Conservation (phyloP, 2,329 filamentous ascomycete genomes). For the Dactylellina leptospora region DNA sequence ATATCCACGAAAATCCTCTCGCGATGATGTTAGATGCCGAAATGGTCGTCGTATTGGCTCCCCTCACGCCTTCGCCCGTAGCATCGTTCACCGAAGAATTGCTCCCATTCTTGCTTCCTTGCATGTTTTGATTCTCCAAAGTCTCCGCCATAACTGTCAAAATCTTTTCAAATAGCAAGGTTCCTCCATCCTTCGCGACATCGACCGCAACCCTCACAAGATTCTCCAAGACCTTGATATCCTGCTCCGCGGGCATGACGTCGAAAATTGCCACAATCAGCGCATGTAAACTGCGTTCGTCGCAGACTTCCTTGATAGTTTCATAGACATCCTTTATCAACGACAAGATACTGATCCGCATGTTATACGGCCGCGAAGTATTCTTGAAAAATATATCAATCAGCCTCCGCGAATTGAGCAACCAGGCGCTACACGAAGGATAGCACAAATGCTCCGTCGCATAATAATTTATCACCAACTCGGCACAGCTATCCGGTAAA, state of each 20-base stretch:
- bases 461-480: conserved; percentile 73
- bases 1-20: conserved; percentile 76
- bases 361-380: conserved; percentile 68
- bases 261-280: conserved; percentile 71
- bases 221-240: conserved; percentile 71
- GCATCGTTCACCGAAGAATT: conserved; percentile 58
- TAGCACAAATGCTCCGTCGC: conserved; percentile 75
- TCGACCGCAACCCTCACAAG: conserved; percentile 72
- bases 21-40: conserved; percentile 76
- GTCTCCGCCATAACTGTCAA: conserved; percentile 63
- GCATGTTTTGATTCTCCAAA: conserved; percentile 56
- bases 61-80: conserved; percentile 45
- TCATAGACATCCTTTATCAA: conserved; percentile 66
- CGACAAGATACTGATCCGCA: conserved; percentile 71
- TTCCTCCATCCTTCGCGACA: conserved; percentile 70
- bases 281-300: conserved; percentile 67
- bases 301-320: conserved; percentile 67
- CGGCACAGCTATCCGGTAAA: conserved; percentile 72
- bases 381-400: conserved; percentile 72
- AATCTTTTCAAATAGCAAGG: conserved; percentile 69
- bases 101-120: conserved; percentile 33
- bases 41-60: conserved; percentile 28
- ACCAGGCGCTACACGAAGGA: conserved; percentile 75
- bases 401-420: conserved; percentile 70
- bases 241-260: conserved; percentile 70